Conservation (phyloP, 495 filamentous ascomycete species). For the Lasiosphaeria ovina region DNA sequence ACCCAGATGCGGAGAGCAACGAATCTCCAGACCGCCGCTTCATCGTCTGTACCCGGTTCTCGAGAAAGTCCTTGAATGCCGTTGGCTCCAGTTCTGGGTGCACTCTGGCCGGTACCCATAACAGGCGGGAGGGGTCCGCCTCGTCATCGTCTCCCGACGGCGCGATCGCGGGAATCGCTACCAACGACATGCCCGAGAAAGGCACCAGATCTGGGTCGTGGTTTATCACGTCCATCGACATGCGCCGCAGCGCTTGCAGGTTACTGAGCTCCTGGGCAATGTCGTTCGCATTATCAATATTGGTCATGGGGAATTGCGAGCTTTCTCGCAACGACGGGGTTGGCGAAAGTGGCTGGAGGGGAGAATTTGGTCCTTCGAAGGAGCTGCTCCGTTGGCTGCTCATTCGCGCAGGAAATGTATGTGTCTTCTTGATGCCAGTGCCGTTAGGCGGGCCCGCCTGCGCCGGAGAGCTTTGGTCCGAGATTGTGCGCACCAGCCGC, state of each 20-base stretch:
- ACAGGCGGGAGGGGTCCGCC: slow-evolving; percentile 80
- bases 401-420: slow-evolving; percentile 43
- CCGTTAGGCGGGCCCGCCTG: slow-evolving; percentile 13
- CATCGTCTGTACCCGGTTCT: slow-evolving; percentile 86
- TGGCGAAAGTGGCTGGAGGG: slow-evolving; percentile 51
- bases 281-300: slow-evolving; percentile 88
- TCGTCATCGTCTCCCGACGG: slow-evolving; percentile 77
- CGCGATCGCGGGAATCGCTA: slow-evolving; percentile 67
- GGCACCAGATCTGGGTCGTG: slow-evolving; percentile 90
- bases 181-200: slow-evolving; percentile 60
- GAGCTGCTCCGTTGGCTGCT: slow-evolving; percentile 46
- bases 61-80: slow-evolving; percentile 95
- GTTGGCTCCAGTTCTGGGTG: slow-evolving; percentile 94
- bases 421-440: slow-evolving; percentile 37
- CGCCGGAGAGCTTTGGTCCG: slow-evolving; percentile 37
- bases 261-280: slow-evolving; percentile 96
- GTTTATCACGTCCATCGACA: slow-evolving; percentile 98
- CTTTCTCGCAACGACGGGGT: slow-evolving; percentile 60
- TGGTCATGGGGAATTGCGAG: slow-evolving; percentile 78
- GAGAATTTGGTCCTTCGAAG: slow-evolving; percentile 48
- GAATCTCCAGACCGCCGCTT: slow-evolving; percentile 75
- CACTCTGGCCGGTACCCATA: slow-evolving; percentile 93
- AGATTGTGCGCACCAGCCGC: slow-evolving; percentile 43
- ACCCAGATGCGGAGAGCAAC: slow-evolving; percentile 63
- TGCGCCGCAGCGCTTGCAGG: slow-evolving; percentile 86